These are phyloP conservation scores for Pyrenochaeta sp. DNA, from an alignment of 2,329 filamentous ascomycete genomes.

Conservation along the genomic window DNA sequence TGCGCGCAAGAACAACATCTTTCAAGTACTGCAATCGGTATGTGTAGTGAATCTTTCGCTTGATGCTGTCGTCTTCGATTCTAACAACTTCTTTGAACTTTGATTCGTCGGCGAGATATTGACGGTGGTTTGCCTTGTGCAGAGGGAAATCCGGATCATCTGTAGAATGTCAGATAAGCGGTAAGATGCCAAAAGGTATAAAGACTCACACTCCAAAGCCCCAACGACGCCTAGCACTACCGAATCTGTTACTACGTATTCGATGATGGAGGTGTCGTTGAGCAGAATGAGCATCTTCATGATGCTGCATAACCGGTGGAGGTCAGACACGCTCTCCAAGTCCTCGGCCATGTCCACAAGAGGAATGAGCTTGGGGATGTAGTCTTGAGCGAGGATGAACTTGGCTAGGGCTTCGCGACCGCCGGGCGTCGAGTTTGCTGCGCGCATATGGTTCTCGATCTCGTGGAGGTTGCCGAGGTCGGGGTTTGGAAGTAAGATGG, in stretches of 20 bases:
- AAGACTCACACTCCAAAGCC: constrained; percentile 78
- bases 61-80: constrained; percentile 83
- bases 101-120: constrained; percentile 87
- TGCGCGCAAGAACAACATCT: constrained; percentile 95
- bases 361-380: constrained; percentile 85
- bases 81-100: constrained; percentile 96
- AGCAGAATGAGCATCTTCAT: constrained; percentile 96
- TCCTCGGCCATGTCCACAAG: constrained; percentile 90
- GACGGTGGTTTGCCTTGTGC: constrained; percentile 96
- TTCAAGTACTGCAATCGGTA: constrained; percentile 97
- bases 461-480: constrained; percentile 84
- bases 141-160: constrained; percentile 96
- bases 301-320: constrained; percentile 94
- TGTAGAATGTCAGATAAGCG: constrained; percentile 48
- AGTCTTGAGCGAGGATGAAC: constrained; percentile 84
- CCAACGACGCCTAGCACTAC: constrained; percentile 92
- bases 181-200: not conserved
- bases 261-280: constrained; percentile 94
- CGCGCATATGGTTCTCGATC: constrained; percentile 84
- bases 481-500: constrained; percentile 78
- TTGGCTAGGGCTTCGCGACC: constrained; percentile 89
- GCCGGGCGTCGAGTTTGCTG: constrained; percentile 74
- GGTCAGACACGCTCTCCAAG: constrained; percentile 82
- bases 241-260: constrained; percentile 89
- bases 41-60: constrained; percentile 93